Conservation (phyloP, 139 green algal species). For the Raphidocelis subcapitata region DNA sequence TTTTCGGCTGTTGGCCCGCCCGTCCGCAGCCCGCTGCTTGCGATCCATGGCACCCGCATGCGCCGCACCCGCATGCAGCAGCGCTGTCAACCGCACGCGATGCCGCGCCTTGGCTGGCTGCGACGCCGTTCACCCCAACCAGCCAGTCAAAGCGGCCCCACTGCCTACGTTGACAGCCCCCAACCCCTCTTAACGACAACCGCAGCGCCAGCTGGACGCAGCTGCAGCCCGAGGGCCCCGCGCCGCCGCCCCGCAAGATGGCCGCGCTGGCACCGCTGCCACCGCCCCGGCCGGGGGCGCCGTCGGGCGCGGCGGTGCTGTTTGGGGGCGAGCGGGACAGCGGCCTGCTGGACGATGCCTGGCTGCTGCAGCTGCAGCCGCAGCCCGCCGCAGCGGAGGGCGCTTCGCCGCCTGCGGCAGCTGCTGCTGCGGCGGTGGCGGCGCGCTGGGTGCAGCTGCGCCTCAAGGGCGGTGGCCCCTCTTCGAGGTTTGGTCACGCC, state of each 20-base stretch:
- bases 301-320: conserved; percentile 35
- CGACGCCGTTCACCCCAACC: too few species aligned
- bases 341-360: conserved; percentile 62
- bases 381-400: too few species aligned
- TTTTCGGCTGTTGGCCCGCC: too few species aligned
- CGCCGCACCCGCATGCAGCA: too few species aligned
- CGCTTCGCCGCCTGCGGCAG: neutral
- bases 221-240: conserved; percentile 31
- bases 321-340: conserved; percentile 70
- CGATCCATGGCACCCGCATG: too few species aligned
- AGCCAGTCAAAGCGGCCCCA: too few species aligned
- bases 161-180: too few species aligned
- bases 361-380: conserved; percentile 44
- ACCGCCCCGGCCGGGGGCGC: neutral
- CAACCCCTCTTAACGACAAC: neutral
- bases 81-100: too few species aligned
- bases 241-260: conserved; percentile 55
- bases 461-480: conserved; percentile 35
- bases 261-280: conserved; percentile 35
- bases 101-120: too few species aligned
- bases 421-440: neutral
- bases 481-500: conserved; percentile 55
- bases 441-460: conserved; percentile 59
- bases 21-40: too few species aligned
- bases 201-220: conserved; percentile 55